Evolutionary conservation across 2,329 filamentous ascomycete species (phyloP).

Genomic region (Pseudocercospora crystallina): DNA sequence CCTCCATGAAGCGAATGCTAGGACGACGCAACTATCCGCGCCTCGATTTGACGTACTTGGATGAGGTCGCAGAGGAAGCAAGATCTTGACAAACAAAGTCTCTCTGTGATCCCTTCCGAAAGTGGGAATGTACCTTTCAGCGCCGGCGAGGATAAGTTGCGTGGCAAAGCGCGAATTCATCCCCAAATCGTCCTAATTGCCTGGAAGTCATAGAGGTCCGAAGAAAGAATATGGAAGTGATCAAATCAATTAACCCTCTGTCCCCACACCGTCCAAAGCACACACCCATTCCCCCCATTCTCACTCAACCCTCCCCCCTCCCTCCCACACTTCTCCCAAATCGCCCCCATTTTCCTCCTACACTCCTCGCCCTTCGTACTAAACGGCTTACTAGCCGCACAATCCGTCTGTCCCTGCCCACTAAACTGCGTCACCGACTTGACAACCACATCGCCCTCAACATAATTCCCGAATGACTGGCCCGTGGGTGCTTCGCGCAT

Average conservation of each 20-base stretch:
- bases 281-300: constrained; percentile 16
- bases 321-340: constrained; percentile 14
- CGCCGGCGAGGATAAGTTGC: too few relatives aligned
- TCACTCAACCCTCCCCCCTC: constrained; percentile 15
- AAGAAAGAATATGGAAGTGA: too few relatives aligned
- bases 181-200: too few relatives aligned
- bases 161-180: too few relatives aligned
- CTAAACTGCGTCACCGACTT: constrained; percentile 16
- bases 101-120: too few relatives aligned
- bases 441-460: constrained; percentile 7
- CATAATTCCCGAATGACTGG: constrained; percentile 10
- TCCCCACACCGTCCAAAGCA: constrained; percentile 19
- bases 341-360: constrained; percentile 7
- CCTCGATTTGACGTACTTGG: too few relatives aligned
- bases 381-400: constrained; percentile 8
- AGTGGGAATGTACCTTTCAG: too few relatives aligned
- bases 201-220: too few relatives aligned
- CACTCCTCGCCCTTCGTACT: constrained; percentile 13
- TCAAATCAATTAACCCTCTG: constrained; percentile 5
- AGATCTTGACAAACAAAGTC: too few relatives aligned
- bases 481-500: constrained; percentile 7
- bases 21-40: too few relatives aligned
- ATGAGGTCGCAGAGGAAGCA: too few relatives aligned
- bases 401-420: constrained; percentile 11
- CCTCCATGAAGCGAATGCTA: too few relatives aligned